Conservation (phyloP, 345 rosid genomes). For the Eucalyptus curtisii region DNA sequence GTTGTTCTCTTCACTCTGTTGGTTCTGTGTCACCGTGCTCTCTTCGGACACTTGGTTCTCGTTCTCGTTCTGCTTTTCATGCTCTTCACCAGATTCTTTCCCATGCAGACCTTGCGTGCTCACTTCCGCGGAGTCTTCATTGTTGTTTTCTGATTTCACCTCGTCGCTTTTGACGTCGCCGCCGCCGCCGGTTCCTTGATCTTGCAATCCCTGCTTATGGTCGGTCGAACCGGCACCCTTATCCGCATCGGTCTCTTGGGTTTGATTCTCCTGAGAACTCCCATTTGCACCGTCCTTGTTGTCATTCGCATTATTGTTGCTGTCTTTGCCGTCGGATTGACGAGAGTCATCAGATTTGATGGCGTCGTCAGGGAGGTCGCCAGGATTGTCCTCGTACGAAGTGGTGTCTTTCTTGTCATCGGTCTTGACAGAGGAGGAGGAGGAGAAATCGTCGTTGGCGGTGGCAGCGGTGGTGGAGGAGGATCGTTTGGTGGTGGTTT, state of each 20-base stretch:
- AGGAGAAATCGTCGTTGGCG: background rate
- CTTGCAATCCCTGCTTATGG: background rate
- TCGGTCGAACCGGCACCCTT: background rate
- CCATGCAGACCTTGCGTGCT: conserved; percentile 1
- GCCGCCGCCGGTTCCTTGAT: background rate
- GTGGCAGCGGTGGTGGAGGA: background rate
- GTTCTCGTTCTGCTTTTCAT: conserved; percentile 10
- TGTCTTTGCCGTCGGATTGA: background rate
- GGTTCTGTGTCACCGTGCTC: conserved; percentile 15
- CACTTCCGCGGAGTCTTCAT: background rate
- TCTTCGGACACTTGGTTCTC: conserved; percentile 36
- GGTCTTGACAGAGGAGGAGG: background rate
- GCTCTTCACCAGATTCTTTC: conserved; percentile 25
- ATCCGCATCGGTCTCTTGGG: background rate
- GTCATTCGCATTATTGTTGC: background rate
- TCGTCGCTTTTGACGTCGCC: background rate
- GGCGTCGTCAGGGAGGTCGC: conserved; percentile 77
- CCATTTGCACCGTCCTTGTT: background rate
- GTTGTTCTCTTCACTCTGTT: background rate
- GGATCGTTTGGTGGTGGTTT: conserved; percentile 13
- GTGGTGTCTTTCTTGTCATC: conserved; percentile 12
- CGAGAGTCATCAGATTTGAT: conserved; percentile 51
- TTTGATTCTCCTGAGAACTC: background rate
- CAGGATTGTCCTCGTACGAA: conserved; percentile 68
- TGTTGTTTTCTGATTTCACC: background rate